phyloP scores from a whole-genome alignment of 2,329 filamentous ascomycete species.

The Knoxdaviesia capensis region DNA sequence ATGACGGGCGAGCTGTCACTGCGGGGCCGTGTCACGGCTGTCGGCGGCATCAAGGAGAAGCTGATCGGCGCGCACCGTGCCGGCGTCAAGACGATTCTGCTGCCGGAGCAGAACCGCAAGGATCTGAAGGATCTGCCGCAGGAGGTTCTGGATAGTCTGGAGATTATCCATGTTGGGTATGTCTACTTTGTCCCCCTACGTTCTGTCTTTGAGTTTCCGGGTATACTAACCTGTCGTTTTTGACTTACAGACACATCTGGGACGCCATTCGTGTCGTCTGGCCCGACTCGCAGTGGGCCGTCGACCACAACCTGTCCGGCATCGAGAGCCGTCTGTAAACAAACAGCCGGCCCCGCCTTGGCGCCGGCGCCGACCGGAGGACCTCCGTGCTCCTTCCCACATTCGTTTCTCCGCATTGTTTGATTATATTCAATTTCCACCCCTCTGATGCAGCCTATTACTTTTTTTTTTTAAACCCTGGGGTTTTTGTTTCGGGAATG shows the following conservation, averaged over 20 bases:
- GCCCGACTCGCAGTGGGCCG: conserved; percentile 75
- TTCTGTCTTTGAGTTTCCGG: conserved; percentile 13
- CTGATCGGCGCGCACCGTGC: conserved; percentile 83
- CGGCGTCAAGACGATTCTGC: conserved; percentile 80
- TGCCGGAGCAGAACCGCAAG: conserved; percentile 78
- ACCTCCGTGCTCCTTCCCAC: not conserved
- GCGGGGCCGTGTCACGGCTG: conserved; percentile 75
- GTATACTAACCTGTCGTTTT: not conserved
- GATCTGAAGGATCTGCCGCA: conserved; percentile 78
- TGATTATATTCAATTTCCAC: not conserved
- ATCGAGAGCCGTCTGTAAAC: conserved; percentile 62
- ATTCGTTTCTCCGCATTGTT: conserved; percentile 1
- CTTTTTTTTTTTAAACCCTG: not conserved
- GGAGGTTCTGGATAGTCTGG: conserved; percentile 70
- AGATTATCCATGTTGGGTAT: conserved; percentile 79
- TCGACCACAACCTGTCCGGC: conserved; percentile 39
- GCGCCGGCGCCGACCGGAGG: no score
- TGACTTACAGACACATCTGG: conserved; percentile 57
- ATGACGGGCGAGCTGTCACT: conserved; percentile 82
- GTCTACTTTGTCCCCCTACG: conserved; percentile 19
- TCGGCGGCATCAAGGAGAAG: conserved; percentile 98
- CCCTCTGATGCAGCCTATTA: not conserved
- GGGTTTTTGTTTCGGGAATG: no score
- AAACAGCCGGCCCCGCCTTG: not conserved
- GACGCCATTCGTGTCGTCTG: conserved; percentile 81